These are phyloP conservation scores for Thalassiosira profunda DNA, from an alignment of 108 stramenopile species.

Conservation along the genomic window DNA sequence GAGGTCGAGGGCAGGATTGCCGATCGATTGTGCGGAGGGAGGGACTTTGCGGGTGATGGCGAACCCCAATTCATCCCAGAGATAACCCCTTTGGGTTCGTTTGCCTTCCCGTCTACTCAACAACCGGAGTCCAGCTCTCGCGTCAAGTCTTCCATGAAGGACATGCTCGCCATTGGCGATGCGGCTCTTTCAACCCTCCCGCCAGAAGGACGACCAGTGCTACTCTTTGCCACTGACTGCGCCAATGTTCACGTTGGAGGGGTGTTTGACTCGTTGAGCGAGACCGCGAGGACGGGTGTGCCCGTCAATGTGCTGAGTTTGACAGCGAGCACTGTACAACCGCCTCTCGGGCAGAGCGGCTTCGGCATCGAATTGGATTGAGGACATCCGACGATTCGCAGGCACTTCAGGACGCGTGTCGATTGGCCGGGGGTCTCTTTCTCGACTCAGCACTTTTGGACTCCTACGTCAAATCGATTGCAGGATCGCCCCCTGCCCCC, in stretches of 20 bases:
- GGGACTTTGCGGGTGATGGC: no score
- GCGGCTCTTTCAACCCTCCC: constrained; percentile 72
- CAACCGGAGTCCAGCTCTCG: neutral
- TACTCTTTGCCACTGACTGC: constrained; percentile 79
- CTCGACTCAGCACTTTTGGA: constrained; percentile 58
- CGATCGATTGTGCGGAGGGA: constrained; percentile 57
- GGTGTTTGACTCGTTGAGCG: constrained; percentile 59
- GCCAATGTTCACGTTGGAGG: constrained; percentile 70
- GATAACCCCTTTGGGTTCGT: constrained; percentile 23
- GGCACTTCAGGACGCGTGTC: constrained; percentile 51
- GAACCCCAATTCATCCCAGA: neutral
- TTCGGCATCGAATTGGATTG: constrained; percentile 21
- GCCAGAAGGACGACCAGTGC: constrained; percentile 65
- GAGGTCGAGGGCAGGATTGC: constrained; percentile 80
- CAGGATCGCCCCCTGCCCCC: no score
- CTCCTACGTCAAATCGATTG: constrained; percentile 34
- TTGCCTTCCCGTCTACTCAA: constrained; percentile 1
- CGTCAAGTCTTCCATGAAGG: constrained; percentile 57
- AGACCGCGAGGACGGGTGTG: constrained; percentile 63
- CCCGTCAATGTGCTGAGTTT: constrained; percentile 74
- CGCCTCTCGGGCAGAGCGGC: no score
- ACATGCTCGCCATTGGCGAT: constrained; percentile 78
- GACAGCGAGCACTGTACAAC: constrained; percentile 35
- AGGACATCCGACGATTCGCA: constrained; percentile 71
- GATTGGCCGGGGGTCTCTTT: constrained; percentile 73